Base-by-base conservation (phyloP, 805 yeast species). In the Kodamaea lidongshanica region DNA sequence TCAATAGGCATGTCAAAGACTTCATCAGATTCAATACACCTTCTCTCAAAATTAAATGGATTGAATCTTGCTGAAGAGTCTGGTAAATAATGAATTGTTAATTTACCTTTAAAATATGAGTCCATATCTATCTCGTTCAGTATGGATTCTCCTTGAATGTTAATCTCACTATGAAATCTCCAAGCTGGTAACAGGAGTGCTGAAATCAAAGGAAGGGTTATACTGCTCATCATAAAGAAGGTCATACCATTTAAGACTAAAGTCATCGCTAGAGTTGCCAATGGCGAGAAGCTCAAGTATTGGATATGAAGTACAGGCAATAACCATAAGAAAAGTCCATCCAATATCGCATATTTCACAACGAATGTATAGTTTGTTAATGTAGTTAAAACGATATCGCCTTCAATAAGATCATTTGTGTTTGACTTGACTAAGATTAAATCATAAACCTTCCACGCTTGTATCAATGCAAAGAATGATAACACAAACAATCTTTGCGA, bases 11-110 rank as follows among this genome's bases (percentile, higher is more conserved):
- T 61, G 19, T 46, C 45, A 16, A 70, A 38, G 9, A 52, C 45
- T 19, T 37, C 47, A 6, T 34, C 32, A 9, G 49, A 41, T 11
- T 72, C 70, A 25, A 81, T 41, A 58, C 98, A 92, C 37, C 70
- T 71, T 4, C 73, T 65, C 16, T 48, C 50, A 30, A 72, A 75
- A 28, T 67, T 72, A 43, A 75, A 72, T 3, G 96, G 96, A 40
- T 88, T 86, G 44, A 92, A 58, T 45, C 68, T 65, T 4, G 94
- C 95, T 0, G 94, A 79, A 25, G 94, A 81, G 55, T 89, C 96
- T 0, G 98, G 97, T 19, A 92, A 61, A 38, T 83, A 82, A 47
- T 88, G 82, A 38, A 92, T 79, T 1, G 88, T 82, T 47, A 84
- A 83, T 24, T 76, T 77, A 25, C 98, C 98, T 46, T 74, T 80